Evolutionary conservation across 2,329 filamentous ascomycete genomes (phyloP), one percentile per base, ranked within the genome.

Genomic region (Leptographium flavum): DNA sequence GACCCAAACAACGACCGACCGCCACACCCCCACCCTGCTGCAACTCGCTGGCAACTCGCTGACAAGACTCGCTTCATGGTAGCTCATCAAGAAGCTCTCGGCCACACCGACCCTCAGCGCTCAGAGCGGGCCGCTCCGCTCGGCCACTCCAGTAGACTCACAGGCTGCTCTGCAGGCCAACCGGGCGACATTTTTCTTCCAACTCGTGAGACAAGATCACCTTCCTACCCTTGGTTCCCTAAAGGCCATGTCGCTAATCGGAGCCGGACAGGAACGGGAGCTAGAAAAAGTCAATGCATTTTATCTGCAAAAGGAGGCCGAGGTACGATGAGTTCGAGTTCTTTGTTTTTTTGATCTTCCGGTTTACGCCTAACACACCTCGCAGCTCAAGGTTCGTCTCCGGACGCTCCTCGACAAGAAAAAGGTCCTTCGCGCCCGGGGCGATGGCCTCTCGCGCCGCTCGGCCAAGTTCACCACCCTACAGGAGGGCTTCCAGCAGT

Each of bases 1-100:
- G 17, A 21, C 6, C 25, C 14, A 15, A n/a, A 33, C n/a, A n/a
- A 33, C 31, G 32, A 17, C 32, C 32, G n/a, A 35, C 17, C 32
- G 10, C 25, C 25, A 10, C 6, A 27, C 6, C 6, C 25, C 25
- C 25, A 5, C 25, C 25, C 6, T 10, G 25, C 25, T 27, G 25
- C 4, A 10, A 11, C 35, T 37, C 17, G 13, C 14, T 17, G 17
- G 11, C 28, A 23, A 21, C 19, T 19, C 23, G 53, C 59, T 64
- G 52, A 69, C 56, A 49, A 42, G 50, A 36, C 14, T 13, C 9
- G 13, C 31, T 45, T 31, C 46, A 46, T 47, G 54, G 57, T 65
- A 96, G 90, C 85, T 96, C 67, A 98, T 96, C 71, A 96, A 96
- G 66, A 92, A 92, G 67, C 79, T 96, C 56, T 94, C 88, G 58